Percentiles rank a stretch among this genome's conserved stretches.
Conservation (phyloP, 2,329 filamentous ascomycete species). For the Cryphonectria nitschkei region DNA sequence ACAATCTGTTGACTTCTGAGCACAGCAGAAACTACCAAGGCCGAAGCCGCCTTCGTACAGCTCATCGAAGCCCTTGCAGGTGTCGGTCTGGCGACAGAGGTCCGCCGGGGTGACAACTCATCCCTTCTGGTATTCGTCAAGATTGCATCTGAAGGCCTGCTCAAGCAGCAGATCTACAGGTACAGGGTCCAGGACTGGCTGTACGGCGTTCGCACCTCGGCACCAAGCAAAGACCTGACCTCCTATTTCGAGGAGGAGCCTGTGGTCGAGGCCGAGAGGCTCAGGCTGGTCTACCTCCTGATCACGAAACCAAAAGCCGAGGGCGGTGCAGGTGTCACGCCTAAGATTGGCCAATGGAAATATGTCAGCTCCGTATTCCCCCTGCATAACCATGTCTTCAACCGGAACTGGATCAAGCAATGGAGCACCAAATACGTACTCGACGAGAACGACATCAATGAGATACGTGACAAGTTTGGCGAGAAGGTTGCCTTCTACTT, state of each 20-base stretch:
- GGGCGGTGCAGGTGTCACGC: slow-evolving; percentile 78
- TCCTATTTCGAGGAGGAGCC: slow-evolving; percentile 73
- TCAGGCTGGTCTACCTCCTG: slow-evolving; percentile 85
- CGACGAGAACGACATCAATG: slow-evolving; percentile 67
- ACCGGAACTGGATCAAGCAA: slow-evolving; percentile 73
- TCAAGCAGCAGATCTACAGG: slow-evolving; percentile 81
- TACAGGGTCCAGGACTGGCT: slow-evolving; percentile 93
- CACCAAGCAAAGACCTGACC: slow-evolving; percentile 74
- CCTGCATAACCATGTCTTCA: slow-evolving; percentile 76
- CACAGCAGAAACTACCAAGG: slow-evolving; percentile 70
- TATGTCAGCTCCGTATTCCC: slow-evolving; percentile 76
- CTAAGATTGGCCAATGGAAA: slow-evolving; percentile 71
- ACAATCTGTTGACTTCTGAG: slow-evolving; percentile 11
- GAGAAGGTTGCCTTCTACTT: slow-evolving; percentile 94
- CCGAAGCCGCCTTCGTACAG: slow-evolving; percentile 75
- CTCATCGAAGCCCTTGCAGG: slow-evolving; percentile 75
- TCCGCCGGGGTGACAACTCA: slow-evolving; percentile 75
- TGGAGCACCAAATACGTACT: slow-evolving; percentile 75
- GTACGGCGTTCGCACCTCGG: slow-evolving; percentile 78
- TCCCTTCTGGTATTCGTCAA: slow-evolving; percentile 84
- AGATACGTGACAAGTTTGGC: slow-evolving; percentile 76
- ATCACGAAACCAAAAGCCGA: slow-evolving; percentile 74
- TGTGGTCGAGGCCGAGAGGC: slow-evolving; percentile 83
- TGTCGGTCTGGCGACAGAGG: slow-evolving; percentile 86
- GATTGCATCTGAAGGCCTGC: slow-evolving; percentile 73